Percentiles rank a stretch among this genome's conserved stretches.
These are phyloP conservation scores for Eucalyptus grandis DNA, from an alignment of 345 rosid species.

Conservation along the genomic window DNA sequence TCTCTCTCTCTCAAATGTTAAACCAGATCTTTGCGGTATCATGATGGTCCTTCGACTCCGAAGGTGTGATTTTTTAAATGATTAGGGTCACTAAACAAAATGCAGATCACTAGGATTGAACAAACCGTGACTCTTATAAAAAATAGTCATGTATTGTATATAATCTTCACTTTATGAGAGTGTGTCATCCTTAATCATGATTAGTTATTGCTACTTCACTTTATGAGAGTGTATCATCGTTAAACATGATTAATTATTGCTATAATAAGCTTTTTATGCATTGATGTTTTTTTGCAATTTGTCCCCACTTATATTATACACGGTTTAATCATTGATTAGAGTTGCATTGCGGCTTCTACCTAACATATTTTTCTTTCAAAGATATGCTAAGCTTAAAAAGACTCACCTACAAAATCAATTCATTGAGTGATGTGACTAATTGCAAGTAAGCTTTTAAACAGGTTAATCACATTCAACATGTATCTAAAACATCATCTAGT, in stretches of 20 bases:
- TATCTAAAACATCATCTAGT: neutral
- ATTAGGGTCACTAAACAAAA: neutral
- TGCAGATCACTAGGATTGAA: neutral
- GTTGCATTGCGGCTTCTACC: neutral
- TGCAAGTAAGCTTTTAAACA: neutral
- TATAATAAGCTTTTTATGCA: too few relatives aligned
- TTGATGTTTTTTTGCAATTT: neutral
- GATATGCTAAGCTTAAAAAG: neutral
- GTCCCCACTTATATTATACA: neutral
- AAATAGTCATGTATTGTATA: rapidly evolving
- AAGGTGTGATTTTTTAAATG: neutral
- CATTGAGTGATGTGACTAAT: neutral
- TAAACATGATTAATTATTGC: too few relatives aligned
- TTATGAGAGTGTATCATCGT: too few relatives aligned
- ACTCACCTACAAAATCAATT: neutral
- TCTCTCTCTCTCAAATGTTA: neutral
- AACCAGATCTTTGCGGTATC: neutral
- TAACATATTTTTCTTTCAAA: neutral
- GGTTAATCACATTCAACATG: neutral
- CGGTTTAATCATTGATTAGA: neutral
- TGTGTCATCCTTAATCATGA: too few relatives aligned
- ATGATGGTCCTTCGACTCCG: neutral
- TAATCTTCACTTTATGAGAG: neutral
- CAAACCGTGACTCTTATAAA: neutral
- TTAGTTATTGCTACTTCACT: too few relatives aligned